Conservation (phyloP, 768 basidiomycete genomes). For the Tricholoma hemisulphureum region DNA sequence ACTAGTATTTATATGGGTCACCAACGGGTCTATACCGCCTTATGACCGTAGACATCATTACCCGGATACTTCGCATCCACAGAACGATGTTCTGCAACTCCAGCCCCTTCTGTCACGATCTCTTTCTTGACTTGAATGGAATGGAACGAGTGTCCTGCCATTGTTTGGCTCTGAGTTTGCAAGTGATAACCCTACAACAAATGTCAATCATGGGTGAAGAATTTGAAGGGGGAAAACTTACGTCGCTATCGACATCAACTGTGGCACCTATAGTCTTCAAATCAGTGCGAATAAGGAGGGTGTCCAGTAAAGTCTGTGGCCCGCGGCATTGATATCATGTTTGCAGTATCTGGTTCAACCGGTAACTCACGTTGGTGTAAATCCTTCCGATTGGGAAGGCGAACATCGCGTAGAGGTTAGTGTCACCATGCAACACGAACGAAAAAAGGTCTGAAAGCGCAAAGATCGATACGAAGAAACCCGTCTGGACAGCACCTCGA, state of each 20-base stretch:
- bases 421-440: conserved; percentile 35
- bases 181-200: conserved; percentile 22
- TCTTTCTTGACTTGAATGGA: conserved; percentile 27
- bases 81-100: conserved; percentile 13
- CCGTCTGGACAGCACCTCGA: conserved; percentile 54
- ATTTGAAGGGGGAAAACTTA: conserved; percentile 3
- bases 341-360: not conserved
- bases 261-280: conserved; percentile 27
- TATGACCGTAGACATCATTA: conserved; percentile 14
- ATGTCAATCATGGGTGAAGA: not conserved
- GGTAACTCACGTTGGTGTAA: conserved; percentile 39
- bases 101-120: conserved; percentile 17
- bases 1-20: not conserved
- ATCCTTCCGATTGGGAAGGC: conserved; percentile 32
- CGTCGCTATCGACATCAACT: conserved; percentile 30
- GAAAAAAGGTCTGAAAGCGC: conserved; percentile 49
- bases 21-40: conserved; percentile 4
- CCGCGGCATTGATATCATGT: not conserved
- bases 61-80: conserved; percentile 17
- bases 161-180: conserved; percentile 21
- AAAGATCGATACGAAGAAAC: conserved; percentile 50
- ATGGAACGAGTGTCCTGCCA: conserved; percentile 19
- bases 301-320: conserved; percentile 42
- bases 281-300: conserved; percentile 38
- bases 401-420: conserved; percentile 27